Conservation (phyloP, 345 rosid species). For the Atalantia buxifolia region DNA sequence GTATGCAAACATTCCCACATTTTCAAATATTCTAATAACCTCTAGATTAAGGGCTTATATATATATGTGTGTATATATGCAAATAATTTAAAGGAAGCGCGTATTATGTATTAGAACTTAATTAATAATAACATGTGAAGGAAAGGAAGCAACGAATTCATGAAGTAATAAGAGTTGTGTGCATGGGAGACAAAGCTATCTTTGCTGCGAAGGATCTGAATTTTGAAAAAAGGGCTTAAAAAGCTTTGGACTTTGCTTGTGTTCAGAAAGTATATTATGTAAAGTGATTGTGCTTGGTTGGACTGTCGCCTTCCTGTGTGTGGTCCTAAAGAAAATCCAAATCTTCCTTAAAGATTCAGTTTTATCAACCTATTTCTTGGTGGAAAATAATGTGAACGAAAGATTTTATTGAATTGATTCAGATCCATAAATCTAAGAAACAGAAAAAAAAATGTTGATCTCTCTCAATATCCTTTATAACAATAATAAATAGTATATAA, state of each 20-base stretch:
- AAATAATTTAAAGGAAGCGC: not conserved
- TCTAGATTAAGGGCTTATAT: slow-evolving; percentile 9
- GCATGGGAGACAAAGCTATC: slow-evolving; percentile 19
- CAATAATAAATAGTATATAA: not conserved
- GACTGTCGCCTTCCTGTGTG: slow-evolving; percentile 18
- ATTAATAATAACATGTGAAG: slow-evolving; percentile 5
- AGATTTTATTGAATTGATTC: not conserved
- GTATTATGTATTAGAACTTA: not conserved
- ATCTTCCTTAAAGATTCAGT: slow-evolving; percentile 11
- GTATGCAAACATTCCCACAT: not conserved
- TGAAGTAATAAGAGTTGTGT: not conserved
- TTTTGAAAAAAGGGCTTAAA: not conserved
- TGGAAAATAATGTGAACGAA: not conserved
- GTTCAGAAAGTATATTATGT: slow-evolving; percentile 7
- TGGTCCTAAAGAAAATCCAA: slow-evolving; percentile 20
- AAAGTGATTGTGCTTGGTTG: slow-evolving; percentile 15
- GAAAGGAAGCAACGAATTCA: not conserved
- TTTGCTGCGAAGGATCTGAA: slow-evolving; percentile 22
- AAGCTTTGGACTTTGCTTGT: slow-evolving; percentile 22
- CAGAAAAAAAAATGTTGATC: not conserved
- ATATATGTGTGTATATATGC: not conserved
- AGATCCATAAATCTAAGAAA: not conserved
- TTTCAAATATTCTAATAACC: not conserved
- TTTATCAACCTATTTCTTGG: slow-evolving; percentile 2
- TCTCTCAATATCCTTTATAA: not conserved